Conservation (phyloP, 805 yeast species). For the Kodamaea nitidulidarum region DNA sequence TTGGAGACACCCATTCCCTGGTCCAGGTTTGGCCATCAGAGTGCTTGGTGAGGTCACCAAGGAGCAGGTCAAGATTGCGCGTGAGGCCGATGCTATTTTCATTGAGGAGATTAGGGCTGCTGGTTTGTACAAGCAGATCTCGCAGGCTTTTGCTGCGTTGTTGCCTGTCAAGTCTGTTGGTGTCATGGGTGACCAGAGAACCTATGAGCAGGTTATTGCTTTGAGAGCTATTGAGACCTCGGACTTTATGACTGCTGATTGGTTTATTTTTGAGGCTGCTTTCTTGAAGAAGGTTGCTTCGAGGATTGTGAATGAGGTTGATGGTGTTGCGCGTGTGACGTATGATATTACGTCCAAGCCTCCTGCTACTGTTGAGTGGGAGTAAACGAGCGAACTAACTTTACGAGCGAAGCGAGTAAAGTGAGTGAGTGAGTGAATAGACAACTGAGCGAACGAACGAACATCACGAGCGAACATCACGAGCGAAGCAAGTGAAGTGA, state of each 20-base stretch:
- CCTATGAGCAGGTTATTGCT: slow-evolving; percentile 98
- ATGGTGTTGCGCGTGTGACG: slow-evolving; percentile 98
- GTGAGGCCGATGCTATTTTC: slow-evolving; percentile 94
- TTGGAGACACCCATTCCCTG: slow-evolving; percentile 99
- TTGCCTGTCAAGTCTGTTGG: slow-evolving; percentile 98
- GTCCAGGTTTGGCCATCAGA: slow-evolving; percentile 99
- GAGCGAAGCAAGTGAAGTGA: not conserved
- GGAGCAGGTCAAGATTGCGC: slow-evolving; percentile 90
- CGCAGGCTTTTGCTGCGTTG: slow-evolving; percentile 97
- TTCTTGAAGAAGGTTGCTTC: slow-evolving; percentile 92
- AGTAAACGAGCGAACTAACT: slow-evolving; percentile 46
- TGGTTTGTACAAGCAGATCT: slow-evolving; percentile 86
- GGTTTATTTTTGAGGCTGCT: slow-evolving; percentile 90
- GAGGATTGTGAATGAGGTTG: slow-evolving; percentile 96
- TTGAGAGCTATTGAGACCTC: slow-evolving; percentile 96
- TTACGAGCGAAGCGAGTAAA: not conserved
- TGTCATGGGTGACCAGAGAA: slow-evolving; percentile 99
- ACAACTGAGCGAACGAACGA: not conserved
- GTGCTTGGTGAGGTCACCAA: slow-evolving; percentile 95
- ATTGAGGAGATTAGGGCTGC: slow-evolving; percentile 93
- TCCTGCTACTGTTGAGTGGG: slow-evolving; percentile 99
- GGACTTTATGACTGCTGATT: slow-evolving; percentile 99
- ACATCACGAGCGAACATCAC: not conserved
- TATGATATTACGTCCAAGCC: slow-evolving; percentile 99
- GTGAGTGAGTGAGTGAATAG: not conserved